Percentiles rank a stretch among this genome's conserved stretches.
Conservation (phyloP, 2,329 filamentous ascomycete genomes). For the Epichloe bromicola region DNA sequence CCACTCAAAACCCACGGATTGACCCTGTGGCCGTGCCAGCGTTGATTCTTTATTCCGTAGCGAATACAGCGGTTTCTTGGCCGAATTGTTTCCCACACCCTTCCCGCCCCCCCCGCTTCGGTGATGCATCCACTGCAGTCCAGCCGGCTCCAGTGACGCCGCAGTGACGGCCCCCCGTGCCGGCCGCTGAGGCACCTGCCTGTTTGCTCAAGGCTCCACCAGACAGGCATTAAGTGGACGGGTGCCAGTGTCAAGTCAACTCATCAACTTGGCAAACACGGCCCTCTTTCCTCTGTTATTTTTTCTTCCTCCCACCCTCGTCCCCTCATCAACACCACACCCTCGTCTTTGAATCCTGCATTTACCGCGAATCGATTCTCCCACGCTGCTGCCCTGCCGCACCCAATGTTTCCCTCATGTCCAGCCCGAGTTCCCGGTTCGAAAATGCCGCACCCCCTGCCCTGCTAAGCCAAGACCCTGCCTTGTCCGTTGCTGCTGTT, state of each 20-base stretch:
- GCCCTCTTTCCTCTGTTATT: slow-evolving; percentile 2
- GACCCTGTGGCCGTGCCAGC: slow-evolving; percentile 15
- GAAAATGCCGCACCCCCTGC: slow-evolving; percentile 42
- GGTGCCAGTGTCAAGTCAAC: not conserved
- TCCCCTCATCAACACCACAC: slow-evolving; percentile 9
- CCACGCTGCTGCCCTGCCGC: slow-evolving; percentile 15
- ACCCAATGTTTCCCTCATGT: slow-evolving; percentile 48
- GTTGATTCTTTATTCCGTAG: not conserved
- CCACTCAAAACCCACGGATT: slow-evolving; percentile 15
- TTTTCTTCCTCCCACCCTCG: slow-evolving; percentile 8
- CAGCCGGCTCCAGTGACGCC: slow-evolving; percentile 1
- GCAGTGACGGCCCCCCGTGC: slow-evolving; percentile 1
- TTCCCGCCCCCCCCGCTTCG: not conserved
- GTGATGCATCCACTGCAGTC: not conserved
- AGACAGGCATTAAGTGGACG: not conserved
- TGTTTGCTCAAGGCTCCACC: not conserved
- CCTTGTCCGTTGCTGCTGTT: slow-evolving; percentile 1
- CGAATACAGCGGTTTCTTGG: no score
- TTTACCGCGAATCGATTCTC: slow-evolving; percentile 12
- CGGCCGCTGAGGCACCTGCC: slow-evolving; percentile 1
- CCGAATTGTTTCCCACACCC: no score
- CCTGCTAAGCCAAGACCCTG: slow-evolving; percentile 23
- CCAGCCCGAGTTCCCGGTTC: slow-evolving; percentile 34
- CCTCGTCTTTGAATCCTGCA: slow-evolving; percentile 7
- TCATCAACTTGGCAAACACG: slow-evolving; percentile 3